Percentiles rank a stretch among this genome's conserved stretches.
Conservation (phyloP, 148 eudicot species). For the Camellia japonica region DNA sequence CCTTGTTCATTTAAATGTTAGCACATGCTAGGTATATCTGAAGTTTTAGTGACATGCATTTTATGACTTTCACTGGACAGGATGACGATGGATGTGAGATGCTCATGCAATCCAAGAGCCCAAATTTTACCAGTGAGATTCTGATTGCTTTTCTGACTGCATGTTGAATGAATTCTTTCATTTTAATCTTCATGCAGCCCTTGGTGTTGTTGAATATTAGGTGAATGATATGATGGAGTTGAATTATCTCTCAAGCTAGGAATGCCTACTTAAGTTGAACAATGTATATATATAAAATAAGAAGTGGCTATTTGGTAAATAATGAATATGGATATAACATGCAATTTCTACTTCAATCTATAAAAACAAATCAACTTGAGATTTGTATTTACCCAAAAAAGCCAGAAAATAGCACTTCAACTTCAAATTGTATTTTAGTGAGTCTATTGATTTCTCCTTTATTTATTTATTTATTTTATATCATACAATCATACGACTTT, state of each 20-base stretch:
- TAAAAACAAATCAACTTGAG: no score
- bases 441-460: not conserved
- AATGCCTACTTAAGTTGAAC: no score
- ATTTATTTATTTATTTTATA: not conserved
- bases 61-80: slow-evolving; percentile 22
- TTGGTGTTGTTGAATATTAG: not conserved
- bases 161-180: not conserved
- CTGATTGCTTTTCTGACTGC: not conserved
- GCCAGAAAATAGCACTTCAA: no score
- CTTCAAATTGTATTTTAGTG: no score
- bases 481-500: not conserved
- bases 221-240: no score
- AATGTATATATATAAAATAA: no score
- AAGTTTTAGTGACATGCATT: not conserved
- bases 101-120: slow-evolving; percentile 18
- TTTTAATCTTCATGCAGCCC: not conserved
- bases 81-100: slow-evolving; percentile 34
- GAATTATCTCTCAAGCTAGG: no score
- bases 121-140: slow-evolving; percentile 33
- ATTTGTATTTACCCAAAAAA: no score
- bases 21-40: not conserved
- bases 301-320: slow-evolving; percentile 18
- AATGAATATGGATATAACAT: no score
- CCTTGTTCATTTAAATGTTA: not conserved
- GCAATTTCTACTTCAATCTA: no score